These are phyloP conservation scores for Novymonas esmeraldas DNA, from an alignment of 208 protist genomes.

Conservation along the genomic window DNA sequence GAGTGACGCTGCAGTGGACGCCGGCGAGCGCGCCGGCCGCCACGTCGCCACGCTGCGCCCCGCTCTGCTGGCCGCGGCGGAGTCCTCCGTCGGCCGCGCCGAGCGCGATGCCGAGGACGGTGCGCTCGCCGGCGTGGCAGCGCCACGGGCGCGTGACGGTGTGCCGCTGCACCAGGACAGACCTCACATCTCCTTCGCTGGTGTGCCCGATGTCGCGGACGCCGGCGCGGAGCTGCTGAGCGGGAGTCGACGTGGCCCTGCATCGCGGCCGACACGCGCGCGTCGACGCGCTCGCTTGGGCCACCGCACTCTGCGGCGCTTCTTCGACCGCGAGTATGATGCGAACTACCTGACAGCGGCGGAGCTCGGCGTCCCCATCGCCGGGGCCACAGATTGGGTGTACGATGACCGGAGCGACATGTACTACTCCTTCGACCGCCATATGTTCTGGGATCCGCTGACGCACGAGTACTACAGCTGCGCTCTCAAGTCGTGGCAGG, in stretches of 20 bases:
- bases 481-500: conserved; percentile 67
- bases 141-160: background rate
- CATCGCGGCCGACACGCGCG: no score
- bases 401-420: conserved; percentile 85
- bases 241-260: no score
- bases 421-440: conserved; percentile 74
- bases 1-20: no score
- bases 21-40: background rate
- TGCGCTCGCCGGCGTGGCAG: background rate
- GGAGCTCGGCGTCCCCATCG: conserved; percentile 73
- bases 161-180: background rate
- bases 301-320: conserved; percentile 18
- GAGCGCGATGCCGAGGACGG: background rate
- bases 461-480: conserved; percentile 77
- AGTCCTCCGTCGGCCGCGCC: background rate
- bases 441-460: conserved; percentile 86
- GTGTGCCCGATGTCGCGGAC: background rate
- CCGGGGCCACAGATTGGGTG: conserved; percentile 77
- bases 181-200: conserved; percentile 22
- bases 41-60: background rate
- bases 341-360: conserved; percentile 64
- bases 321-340: conserved; percentile 43
- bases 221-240: background rate
- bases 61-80: background rate
- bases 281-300: conserved; percentile 11